Base-by-base conservation (phyloP, 2,329 filamentous ascomycete genomes). In the Cladosporium sp. region DNA sequence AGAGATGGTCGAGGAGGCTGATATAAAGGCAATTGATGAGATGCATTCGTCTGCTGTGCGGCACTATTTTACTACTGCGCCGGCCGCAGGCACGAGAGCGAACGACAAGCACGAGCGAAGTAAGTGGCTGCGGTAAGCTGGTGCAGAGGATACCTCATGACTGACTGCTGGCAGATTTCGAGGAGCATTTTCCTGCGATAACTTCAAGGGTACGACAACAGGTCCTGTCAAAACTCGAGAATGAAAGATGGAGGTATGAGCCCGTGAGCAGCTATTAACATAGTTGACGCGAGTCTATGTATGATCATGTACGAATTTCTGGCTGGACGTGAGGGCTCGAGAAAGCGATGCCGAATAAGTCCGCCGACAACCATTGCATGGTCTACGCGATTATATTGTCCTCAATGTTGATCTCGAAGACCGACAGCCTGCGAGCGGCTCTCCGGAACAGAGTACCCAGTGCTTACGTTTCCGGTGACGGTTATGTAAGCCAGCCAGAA, bases 161-260 rank as follows among this genome's bases (percentile, higher is more conserved):
- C 39, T 39, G 13, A 23, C 10, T 32, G 51, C 28, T 18, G 18
- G 53, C 39, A 64, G 62, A 51, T 30, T 64, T 34, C 13, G 62
- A 64, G 39, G 62, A 58, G 16, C 34, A 64, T 21, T 64, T 34
- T 7, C 53, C 54, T 30, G 36, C 62, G 5, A 43, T 58, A 36
- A 23, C 43, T 11, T 48, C 28, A 10, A 25, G 62, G 11, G 25
- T 64, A 23, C 51, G 56, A 51, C 39, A 58, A 16, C 46, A 26
- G 39, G 62, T 58, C 13, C 39, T 64, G 62, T 34, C 39, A 5
- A 64, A 58, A 51, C 51, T 64, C 6, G 62, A 58, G 54, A 36
- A 26, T 10, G 62, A 64, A 56, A 25, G n/a, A 36, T 64, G 62
- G 62, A 49, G 62, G 56, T 64, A 39, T 23, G 62, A 64, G 34